Base-by-base conservation (phyloP, 768 basidiomycete genomes). In the Lactarius trivialis region DNA sequence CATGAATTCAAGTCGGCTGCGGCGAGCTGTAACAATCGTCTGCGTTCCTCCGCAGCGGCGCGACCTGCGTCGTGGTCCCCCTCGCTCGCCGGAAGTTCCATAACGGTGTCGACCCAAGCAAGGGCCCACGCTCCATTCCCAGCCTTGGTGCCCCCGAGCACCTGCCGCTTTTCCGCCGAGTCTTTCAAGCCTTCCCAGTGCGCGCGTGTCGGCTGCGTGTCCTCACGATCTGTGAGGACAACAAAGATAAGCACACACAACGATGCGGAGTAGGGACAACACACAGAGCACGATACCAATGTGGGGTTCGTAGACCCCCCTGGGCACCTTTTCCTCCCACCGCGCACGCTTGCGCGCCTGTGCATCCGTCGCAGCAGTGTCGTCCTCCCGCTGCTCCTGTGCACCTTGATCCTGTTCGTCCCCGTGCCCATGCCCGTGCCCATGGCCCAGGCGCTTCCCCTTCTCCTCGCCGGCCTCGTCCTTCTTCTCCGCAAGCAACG, bases 261-360 rank as follows among this genome's bases (percentile, higher is more conserved):
- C 53, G 41, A 33, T 48, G 28, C 41, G 28, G 30, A 24, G 62
- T 52, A 51, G 11, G 45, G 65, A 21, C 12, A 17, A 9, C 15
- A 77, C 86, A 92, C 91, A 90, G 68, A 87, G 82, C 7, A 92
- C 80, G 34, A 86, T 71, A 41, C 86, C 85, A 0, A 86, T 81
- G 70, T 96, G 92, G 8, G 91, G 85, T 67, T 96, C 93, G 68
- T 93, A 95, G 24, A 86, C 77, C 1, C 91, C 92, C 45, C 85
- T 67, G 1, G 86, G 85, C 50, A 80, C 76, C 6, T 66, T 65
- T 9, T 60, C 69, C 3, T 72, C 67, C 26, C 64, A 58, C 11
- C 62, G 59, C 43, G 58, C 60, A 55, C 63, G 63, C 54, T 61
- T 68, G 54, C 67, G 61, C 24, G 36, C 64, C 54, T 43, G 58